Evolutionary conservation across 129 eudicot genomes (phyloP).

Genomic region (Kitagawia praeruptora): DNA sequence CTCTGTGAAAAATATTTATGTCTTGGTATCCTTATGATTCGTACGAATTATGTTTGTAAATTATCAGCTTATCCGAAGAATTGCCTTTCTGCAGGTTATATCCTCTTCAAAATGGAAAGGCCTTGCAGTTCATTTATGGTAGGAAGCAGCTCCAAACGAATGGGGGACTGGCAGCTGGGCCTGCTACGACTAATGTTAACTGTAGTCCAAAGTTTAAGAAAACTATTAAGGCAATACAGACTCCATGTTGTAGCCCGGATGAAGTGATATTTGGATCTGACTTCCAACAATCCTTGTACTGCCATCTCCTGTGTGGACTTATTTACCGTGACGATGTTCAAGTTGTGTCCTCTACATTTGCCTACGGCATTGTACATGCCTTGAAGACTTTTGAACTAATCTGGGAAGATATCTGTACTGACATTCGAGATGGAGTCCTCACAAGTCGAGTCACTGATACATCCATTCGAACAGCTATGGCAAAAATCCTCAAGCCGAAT

Average conservation of each 20-base stretch:
- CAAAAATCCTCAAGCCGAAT: conserved; percentile 42
- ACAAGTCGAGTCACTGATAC: conserved; percentile 46
- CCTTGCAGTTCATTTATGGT: conserved; percentile 62
- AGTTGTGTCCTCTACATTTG: conserved; percentile 64
- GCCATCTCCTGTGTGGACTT: conserved; percentile 81
- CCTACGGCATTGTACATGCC: conserved; percentile 75
- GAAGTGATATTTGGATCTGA: conserved; percentile 77
- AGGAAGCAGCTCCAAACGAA: conserved; percentile 71
- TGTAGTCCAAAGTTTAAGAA: conserved; percentile 41
- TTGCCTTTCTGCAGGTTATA: conserved; percentile 37
- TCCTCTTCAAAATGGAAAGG: conserved; percentile 59
- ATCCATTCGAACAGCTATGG: conserved; percentile 46
- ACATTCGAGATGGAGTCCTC: conserved; percentile 47
- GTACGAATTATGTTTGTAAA: neutral
- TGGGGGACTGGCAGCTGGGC: conserved; percentile 74
- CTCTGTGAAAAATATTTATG: neutral
- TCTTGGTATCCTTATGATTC: no score
- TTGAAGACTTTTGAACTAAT: conserved; percentile 57
- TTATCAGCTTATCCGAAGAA: conserved; percentile 4
- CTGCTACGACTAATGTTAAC: conserved; percentile 77
- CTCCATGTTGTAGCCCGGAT: conserved; percentile 72
- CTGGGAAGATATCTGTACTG: conserved; percentile 57
- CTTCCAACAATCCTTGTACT: conserved; percentile 71
- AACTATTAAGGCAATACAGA: conserved; percentile 57
- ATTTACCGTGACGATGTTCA: conserved; percentile 46